Conservation (phyloP, 2,329 filamentous ascomycete species). For the Berkeleyomyces basicola region DNA sequence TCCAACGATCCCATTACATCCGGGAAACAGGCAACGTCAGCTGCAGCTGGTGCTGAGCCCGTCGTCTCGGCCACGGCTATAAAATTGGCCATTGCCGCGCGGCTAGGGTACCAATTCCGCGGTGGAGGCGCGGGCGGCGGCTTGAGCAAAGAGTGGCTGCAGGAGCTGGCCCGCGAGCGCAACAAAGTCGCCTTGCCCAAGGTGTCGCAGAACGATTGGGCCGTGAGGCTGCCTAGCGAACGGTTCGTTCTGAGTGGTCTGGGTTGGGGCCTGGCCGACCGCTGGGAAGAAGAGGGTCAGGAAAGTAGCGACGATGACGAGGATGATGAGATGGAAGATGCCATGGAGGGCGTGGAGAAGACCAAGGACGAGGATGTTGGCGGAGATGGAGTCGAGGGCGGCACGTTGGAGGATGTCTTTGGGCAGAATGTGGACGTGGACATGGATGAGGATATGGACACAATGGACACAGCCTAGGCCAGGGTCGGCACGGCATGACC, state of each 20-base stretch:
- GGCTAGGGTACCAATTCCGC: conserved; percentile 53
- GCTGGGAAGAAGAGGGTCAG: conserved; percentile 33
- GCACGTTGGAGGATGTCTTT: conserved; percentile 38
- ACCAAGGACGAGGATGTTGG: conserved; percentile 27
- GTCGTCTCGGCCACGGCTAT: conserved; percentile 50
- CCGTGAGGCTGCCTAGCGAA: conserved; percentile 48
- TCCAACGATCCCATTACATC: conserved; percentile 50
- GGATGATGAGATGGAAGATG: conserved; percentile 26
- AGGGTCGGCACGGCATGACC: too few species aligned
- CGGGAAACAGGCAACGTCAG: conserved; percentile 31
- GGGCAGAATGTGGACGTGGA: conserved; percentile 37
- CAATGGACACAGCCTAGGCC: background rate
- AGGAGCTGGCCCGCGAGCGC: conserved; percentile 54
- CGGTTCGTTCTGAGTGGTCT: conserved; percentile 50
- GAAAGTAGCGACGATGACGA: conserved; percentile 26
- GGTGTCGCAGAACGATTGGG: conserved; percentile 49
- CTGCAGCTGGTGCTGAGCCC: conserved; percentile 32
- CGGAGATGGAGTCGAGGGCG: conserved; percentile 32
- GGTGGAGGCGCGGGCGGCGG: conserved; percentile 35
- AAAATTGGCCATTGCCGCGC: conserved; percentile 52
- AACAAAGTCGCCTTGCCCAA: conserved; percentile 51
- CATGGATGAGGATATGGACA: conserved; percentile 33
- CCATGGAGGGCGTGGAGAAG: conserved; percentile 32
- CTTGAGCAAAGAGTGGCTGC: conserved; percentile 57
- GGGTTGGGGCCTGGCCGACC: conserved; percentile 45